Evolutionary conservation across 202 grass and related monocot genomes (phyloP), one percentile per base, ranked within the genome.

Genomic region (Elaeis oleifera): DNA sequence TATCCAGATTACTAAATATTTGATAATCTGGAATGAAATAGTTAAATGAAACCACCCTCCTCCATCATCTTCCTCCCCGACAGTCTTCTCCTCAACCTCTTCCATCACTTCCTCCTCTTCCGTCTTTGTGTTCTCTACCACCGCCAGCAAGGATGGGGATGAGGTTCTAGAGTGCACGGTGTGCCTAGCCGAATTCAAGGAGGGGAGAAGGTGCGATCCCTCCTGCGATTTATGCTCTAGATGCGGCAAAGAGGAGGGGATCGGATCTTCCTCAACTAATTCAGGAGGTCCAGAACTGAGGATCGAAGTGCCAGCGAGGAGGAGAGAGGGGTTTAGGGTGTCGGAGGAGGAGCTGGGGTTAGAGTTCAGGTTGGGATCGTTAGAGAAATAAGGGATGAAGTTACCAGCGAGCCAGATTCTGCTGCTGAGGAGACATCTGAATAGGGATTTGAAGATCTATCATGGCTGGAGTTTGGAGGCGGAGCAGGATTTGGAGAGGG

Each of bases 151-250:
- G 26, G 64, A 6, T 3, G 23, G 15, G 4, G 60, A 54, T 0
- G 60, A 2, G 0, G 54, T 6, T 3, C 68, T 51, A 6, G 86
- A 89, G 21, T 89, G 81, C 86, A 78, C 78, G n/a, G 86, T 84
- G 67, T 84, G 81, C 81, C 74, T 89, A 65, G 49, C 29, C 7
- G 77, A 78, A 74, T 83, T 95, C 76, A 59, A 56, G 53, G 20
- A 20, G 20, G 20, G 20, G 20, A 20, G 20, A 20, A 20, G 20
- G 20, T 20, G 20, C 20, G 70, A 80, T 48, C 28, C 36, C 60
- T 95, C 19, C 85, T 79, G 20, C 68, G 69, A 32, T 32, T 32
- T 32, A 5, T 3, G 18, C 2, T 16, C 9, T 14, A 7, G 32
- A 4, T 49, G 44, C 18, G 3, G 2, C 5, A 4, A 39, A 21